A percentile compares a stretch with the other conserved stretches of the same genome.
Evolutionary conservation across 2,329 filamentous ascomycete genomes (phyloP).

Genomic region (Monosporascus sp.): DNA sequence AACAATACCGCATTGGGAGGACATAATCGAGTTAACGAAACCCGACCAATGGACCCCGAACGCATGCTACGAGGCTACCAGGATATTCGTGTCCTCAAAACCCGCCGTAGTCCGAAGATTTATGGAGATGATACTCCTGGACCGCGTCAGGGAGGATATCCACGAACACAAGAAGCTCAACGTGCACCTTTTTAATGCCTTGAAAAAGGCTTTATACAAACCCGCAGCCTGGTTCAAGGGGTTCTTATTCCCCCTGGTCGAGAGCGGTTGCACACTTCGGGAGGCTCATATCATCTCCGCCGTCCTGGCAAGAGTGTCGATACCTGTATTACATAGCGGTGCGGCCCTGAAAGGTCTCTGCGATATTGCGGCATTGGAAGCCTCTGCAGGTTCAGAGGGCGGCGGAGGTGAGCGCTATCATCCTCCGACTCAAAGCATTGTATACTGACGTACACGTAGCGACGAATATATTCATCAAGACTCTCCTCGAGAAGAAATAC

Average conservation of each 20-base stretch:
- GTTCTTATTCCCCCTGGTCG: slow-evolving; percentile 83
- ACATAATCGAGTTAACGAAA: slow-evolving; percentile 76
- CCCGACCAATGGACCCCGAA: slow-evolving; percentile 70
- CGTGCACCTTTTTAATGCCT: slow-evolving; percentile 86
- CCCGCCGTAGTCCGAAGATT: slow-evolving; percentile 77
- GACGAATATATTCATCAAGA: slow-evolving; percentile 92
- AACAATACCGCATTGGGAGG: slow-evolving; percentile 86
- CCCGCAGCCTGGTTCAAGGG: slow-evolving; percentile 96
- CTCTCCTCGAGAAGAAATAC: slow-evolving; percentile 93
- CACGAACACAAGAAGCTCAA: slow-evolving; percentile 92
- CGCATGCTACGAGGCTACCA: slow-evolving; percentile 80
- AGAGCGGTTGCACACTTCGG: slow-evolving; percentile 77
- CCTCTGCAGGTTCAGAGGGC: slow-evolving; percentile 69
- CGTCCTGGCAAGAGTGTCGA: slow-evolving; percentile 76
- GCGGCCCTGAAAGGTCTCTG: slow-evolving; percentile 87
- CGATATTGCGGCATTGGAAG: slow-evolving; percentile 89
- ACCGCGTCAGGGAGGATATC: slow-evolving; percentile 89
- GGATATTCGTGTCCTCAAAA: slow-evolving; percentile 84
- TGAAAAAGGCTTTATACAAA: slow-evolving; percentile 92
- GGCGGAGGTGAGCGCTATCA: slow-evolving; percentile 48
- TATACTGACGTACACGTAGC: slow-evolving; percentile 32
- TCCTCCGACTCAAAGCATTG: background rate
- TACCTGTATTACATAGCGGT: slow-evolving; percentile 87
- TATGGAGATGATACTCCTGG: slow-evolving; percentile 79
- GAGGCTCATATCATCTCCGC: slow-evolving; percentile 90